These are phyloP conservation scores for Globisporangium ultimum DNA, from an alignment of 352 stramenopile genomes.

Conservation along the genomic window DNA sequence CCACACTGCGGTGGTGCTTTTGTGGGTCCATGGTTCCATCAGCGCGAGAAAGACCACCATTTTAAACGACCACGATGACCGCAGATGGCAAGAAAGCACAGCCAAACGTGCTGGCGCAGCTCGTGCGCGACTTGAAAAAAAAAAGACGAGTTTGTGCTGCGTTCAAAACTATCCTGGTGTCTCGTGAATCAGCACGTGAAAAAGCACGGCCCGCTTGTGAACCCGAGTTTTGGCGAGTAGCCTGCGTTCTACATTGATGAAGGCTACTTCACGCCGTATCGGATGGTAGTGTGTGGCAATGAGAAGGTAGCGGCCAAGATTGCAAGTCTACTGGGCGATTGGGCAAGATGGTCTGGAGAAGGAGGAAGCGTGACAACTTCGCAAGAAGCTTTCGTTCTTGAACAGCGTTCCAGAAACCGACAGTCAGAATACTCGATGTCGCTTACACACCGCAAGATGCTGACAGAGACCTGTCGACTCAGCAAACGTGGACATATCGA, in stretches of 20 bases:
- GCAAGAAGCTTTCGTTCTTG: too few relatives aligned
- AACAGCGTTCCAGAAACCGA: too few relatives aligned
- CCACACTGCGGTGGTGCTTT: too few relatives aligned
- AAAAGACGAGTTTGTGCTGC: constrained; percentile 21
- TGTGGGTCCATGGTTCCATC: too few relatives aligned
- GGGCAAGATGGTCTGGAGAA: background rate
- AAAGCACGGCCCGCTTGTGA: constrained; percentile 12
- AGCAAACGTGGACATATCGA: constrained; percentile 14
- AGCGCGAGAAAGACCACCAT: too few relatives aligned
- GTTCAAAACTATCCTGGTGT: constrained; percentile 24
- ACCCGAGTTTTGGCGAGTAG: constrained; percentile 21
- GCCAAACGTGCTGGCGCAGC: too few relatives aligned
- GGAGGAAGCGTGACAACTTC: background rate
- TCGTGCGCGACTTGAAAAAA: constrained; percentile 20
- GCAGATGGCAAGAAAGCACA: too few relatives aligned
- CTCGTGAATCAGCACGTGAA: constrained; percentile 16
- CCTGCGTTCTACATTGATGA: constrained; percentile 25
- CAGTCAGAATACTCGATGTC: background rate
- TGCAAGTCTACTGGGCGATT: background rate
- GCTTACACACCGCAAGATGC: constrained; percentile 5
- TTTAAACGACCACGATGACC: too few relatives aligned
- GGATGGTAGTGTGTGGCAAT: background rate
- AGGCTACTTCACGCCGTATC: constrained; percentile 17
- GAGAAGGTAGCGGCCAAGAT: constrained; percentile 2
- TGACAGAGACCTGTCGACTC: too few relatives aligned